Evolutionary conservation across 164 flowering plant genomes (phyloP), one percentile per base, ranked within the genome.

Genomic region (Magnolia kwangsiensis): DNA sequence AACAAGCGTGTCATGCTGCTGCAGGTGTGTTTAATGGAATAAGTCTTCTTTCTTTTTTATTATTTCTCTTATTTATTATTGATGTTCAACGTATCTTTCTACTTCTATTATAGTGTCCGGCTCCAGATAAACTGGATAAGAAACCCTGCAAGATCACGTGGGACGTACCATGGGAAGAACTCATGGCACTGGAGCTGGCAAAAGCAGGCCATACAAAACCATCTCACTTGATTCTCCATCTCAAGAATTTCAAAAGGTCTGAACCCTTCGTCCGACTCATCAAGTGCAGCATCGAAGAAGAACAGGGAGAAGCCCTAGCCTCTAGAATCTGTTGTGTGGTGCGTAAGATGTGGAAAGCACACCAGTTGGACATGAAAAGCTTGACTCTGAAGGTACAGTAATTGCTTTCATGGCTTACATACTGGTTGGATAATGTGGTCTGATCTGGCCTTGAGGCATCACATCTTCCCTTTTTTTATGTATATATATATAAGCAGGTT

Each of bases 141-240:
- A 92, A 86, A 79, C 97, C 99, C 69, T 88, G 90, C 88, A 96
- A 93, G 84, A 92, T 96, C 76, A 79, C 92, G 86, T 96, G 99
- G 99, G 99, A 96, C 72, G 95, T 94, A 55, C 91, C 96, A 0
- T 96, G 98, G 98, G 97, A 92, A 80, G 97, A 94, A 71, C 91
- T 96, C 51, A 76, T 92, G 92, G 85, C 98, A 49, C 67, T 94
- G 79, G 98, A 96, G 75, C 82, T 96, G 80, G 98, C 97, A 77
- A 94, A 94, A 86, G 92, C 90, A 70, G 93, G 96, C 67, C 67
- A 77, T 66, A 78, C 73, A n/a, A 85, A 77, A 77, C 98, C 99
- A 69, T 91, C 98, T 65, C 96, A 90, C 82, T 81, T 96, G 80
- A 90, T 96, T 76, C 89, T 96, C 75, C 98, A 96, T 85, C 89